phyloP scores from a whole-genome alignment of 805 yeast genomes.

The Lachancea sp. region DNA sequence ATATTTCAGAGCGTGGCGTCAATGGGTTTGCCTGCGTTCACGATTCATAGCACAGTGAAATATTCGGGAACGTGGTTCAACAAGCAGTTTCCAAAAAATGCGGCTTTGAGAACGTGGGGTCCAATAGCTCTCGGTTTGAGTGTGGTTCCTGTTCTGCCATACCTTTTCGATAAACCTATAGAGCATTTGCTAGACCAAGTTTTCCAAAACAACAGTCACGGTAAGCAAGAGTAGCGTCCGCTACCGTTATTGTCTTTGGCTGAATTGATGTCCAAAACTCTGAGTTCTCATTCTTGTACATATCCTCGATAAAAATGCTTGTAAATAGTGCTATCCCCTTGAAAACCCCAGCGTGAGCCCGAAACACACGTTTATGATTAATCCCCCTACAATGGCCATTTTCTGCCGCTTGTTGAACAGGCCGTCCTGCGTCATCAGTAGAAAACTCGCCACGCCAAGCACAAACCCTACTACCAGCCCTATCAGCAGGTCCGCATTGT shows the following conservation, averaged over 20 bases:
- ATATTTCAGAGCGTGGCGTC: constrained; percentile 75
- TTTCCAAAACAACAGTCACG: constrained; percentile 36
- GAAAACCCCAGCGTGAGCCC: constrained; percentile 6
- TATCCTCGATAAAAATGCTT: background rate
- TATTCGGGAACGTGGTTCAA: constrained; percentile 56
- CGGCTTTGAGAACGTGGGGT: constrained; percentile 52
- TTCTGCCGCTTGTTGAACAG: constrained; percentile 56
- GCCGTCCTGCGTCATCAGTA: constrained; percentile 54
- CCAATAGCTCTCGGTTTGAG: constrained; percentile 77
- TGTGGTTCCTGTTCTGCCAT: constrained; percentile 72
- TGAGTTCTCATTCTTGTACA: background rate
- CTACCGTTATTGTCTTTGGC: background rate
- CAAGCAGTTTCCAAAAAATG: constrained; percentile 43
- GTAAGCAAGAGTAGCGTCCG: background rate
- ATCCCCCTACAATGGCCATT: constrained; percentile 68
- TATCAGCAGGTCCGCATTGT: constrained; percentile 59
- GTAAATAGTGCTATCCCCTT: constrained; percentile 1
- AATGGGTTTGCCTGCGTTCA: constrained; percentile 83
- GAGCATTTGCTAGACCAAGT: constrained; percentile 59
- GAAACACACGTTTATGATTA: constrained; percentile 52
- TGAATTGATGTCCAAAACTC: too few relatives aligned
- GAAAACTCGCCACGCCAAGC: constrained; percentile 64
- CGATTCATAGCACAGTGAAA: constrained; percentile 70
- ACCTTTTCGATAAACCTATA: constrained; percentile 75
- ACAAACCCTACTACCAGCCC: constrained; percentile 72